phyloP scores from a whole-genome alignment of 2,329 filamentous ascomycete genomes.

The Fusarium abutilonis region DNA sequence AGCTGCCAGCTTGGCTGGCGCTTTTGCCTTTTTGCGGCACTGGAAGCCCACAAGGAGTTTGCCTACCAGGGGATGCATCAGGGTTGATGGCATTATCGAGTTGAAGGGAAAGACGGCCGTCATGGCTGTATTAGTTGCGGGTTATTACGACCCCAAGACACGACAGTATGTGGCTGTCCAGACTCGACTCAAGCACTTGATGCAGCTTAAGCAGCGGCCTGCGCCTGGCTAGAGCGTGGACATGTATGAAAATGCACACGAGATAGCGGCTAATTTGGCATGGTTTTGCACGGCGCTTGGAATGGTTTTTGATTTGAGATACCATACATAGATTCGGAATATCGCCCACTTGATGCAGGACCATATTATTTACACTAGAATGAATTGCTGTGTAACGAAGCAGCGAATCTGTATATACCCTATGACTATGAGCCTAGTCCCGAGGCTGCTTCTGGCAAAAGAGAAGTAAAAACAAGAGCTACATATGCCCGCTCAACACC shows the following conservation, averaged over 20 bases:
- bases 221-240: slow-evolving; percentile 42
- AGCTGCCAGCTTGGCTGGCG: slow-evolving; percentile 48
- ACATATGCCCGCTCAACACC: slow-evolving; percentile 27
- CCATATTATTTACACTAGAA: not conserved
- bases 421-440: slow-evolving; percentile 7
- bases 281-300: slow-evolving; percentile 45
- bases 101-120: slow-evolving; percentile 58
- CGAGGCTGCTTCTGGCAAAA: not conserved
- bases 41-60: slow-evolving; percentile 57
- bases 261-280: slow-evolving; percentile 16
- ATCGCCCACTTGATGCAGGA: slow-evolving; percentile 27
- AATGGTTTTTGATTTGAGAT: slow-evolving; percentile 42
- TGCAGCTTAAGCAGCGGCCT: slow-evolving; percentile 54
- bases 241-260: not conserved
- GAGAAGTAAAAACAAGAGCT: slow-evolving; percentile 5
- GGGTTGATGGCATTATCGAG: slow-evolving; percentile 65
- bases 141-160: slow-evolving; percentile 66
- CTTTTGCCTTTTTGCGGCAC: slow-evolving; percentile 54
- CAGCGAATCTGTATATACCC: slow-evolving; percentile 15
- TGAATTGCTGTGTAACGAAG: slow-evolving; percentile 3
- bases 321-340: slow-evolving; percentile 42
- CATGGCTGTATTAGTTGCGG: slow-evolving; percentile 62
- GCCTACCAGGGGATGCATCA: slow-evolving; percentile 62
- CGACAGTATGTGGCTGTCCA: slow-evolving; percentile 56
- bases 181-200: slow-evolving; percentile 55